Conservation (phyloP, 768 basidiomycete species). For the Ramaria rubella region DNA sequence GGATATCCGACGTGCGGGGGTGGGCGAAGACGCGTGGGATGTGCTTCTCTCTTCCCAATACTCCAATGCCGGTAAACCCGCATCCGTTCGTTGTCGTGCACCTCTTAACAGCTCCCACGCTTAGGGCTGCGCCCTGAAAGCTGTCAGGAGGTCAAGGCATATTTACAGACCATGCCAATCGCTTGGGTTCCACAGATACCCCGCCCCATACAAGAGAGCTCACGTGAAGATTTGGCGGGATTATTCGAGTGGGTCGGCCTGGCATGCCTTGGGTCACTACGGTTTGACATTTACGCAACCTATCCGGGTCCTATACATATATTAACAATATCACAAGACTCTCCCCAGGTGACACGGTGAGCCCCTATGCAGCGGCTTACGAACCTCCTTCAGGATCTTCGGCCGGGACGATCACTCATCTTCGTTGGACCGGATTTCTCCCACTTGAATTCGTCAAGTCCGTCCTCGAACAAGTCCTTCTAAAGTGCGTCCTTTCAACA, state of each 20-base stretch:
- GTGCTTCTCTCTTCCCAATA: conserved; percentile 33
- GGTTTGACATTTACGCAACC: conserved; percentile 34
- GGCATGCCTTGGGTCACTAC: conserved; percentile 57
- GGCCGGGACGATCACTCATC: conserved; percentile 42
- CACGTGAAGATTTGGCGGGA: conserved; percentile 36
- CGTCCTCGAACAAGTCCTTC: conserved; percentile 32
- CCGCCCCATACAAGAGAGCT: conserved; percentile 47
- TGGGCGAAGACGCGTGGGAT: conserved; percentile 36
- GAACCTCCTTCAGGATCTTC: conserved; percentile 41
- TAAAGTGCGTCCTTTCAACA: background rate
- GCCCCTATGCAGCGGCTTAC: conserved; percentile 66
- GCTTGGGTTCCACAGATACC: conserved; percentile 25
- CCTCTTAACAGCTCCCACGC: background rate
- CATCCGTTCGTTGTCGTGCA: background rate
- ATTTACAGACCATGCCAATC: background rate
- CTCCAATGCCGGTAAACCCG: background rate
- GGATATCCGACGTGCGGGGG: conserved; percentile 39
- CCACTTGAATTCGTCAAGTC: conserved; percentile 44
- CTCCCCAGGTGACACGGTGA: conserved; percentile 53
- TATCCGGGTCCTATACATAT: background rate
- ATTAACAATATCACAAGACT: conserved; percentile 35
- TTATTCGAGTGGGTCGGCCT: conserved; percentile 74
- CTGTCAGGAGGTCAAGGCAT: conserved; percentile 16
- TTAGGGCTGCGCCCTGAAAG: background rate
- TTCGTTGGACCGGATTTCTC: conserved; percentile 59